These are phyloP conservation scores for Globisporangium nagaii DNA, from an alignment of 352 stramenopile species.

Conservation along the genomic window DNA sequence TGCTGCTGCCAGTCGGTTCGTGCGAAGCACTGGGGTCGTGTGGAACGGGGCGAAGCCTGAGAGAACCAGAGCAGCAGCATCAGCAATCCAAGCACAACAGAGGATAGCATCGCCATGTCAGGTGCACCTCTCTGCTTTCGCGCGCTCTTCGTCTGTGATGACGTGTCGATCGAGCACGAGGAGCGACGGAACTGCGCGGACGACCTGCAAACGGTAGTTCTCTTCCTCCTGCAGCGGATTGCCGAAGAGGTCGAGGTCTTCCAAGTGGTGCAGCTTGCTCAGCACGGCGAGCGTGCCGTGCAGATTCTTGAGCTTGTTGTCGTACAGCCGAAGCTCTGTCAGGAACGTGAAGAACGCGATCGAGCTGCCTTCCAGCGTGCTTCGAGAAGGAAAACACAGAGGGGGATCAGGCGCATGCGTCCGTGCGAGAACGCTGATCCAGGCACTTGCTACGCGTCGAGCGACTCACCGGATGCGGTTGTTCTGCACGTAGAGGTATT, in stretches of 20 bases:
- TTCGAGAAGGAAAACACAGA: constrained; percentile 7
- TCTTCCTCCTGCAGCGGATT: constrained; percentile 82
- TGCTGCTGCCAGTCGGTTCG: neutral
- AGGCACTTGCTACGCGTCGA: no score
- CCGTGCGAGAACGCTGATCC: neutral
- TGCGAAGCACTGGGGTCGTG: neutral
- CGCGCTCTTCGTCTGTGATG: constrained; percentile 66
- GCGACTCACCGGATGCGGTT: constrained; percentile 59
- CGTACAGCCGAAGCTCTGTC: constrained; percentile 65
- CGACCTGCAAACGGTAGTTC: constrained; percentile 81
- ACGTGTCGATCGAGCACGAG: constrained; percentile 75
- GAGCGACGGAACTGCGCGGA: constrained; percentile 66
- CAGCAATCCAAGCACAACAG: neutral
- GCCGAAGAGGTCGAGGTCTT: constrained; percentile 76
- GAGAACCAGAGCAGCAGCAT: neutral
- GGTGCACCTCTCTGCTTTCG: constrained; percentile 34
- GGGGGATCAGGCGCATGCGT: neutral
- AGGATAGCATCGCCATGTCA: no score
- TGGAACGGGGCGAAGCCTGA: constrained; percentile 4
- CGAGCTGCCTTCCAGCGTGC: constrained; percentile 39
- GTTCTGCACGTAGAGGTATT: constrained; percentile 84
- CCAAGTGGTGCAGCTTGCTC: constrained; percentile 49
- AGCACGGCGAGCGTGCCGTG: constrained; percentile 43
- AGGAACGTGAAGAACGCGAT: constrained; percentile 74
- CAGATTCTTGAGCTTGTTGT: constrained; percentile 81